Evolutionary conservation across 176 grass and related monocot species (phyloP).

Genomic region (Hsuehochloa calcarea): DNA sequence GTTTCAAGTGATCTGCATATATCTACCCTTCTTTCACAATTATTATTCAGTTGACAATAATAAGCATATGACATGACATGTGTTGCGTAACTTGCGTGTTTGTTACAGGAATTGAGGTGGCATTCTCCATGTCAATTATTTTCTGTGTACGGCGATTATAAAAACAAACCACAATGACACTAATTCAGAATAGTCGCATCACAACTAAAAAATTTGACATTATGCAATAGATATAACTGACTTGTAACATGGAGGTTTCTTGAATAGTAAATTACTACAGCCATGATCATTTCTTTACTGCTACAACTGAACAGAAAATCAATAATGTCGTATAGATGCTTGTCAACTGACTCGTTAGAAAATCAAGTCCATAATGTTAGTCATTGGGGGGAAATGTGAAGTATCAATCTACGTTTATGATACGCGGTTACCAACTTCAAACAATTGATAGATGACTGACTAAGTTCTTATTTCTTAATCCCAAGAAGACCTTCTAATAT

Average conservation of each 20-base stretch:
- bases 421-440: not conserved
- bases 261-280: conserved; percentile 21
- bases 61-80: conserved; percentile 9
- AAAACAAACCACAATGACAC: not conserved
- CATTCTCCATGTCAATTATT: conserved; percentile 7
- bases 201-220: conserved; percentile 25
- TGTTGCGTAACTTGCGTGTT: conserved; percentile 17
- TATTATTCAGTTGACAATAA: conserved; percentile 19
- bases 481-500: not conserved
- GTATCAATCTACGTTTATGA: conserved; percentile 11
- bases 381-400: not conserved
- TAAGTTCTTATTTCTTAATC: not conserved
- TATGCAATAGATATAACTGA: conserved; percentile 20
- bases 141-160: not conserved
- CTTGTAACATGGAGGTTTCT: conserved; percentile 4
- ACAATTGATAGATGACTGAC: not conserved
- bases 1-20: not conserved
- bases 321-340: not conserved
- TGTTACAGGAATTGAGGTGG: conserved; percentile 18
- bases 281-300: conserved; percentile 8
- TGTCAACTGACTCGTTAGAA: conserved; percentile 1
- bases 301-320: not conserved
- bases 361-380: not conserved
- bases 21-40: not conserved
- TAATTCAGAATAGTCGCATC: not conserved